Evolutionary conservation across 345 rosid species (phyloP).

Genomic region (Psidium guajava): DNA sequence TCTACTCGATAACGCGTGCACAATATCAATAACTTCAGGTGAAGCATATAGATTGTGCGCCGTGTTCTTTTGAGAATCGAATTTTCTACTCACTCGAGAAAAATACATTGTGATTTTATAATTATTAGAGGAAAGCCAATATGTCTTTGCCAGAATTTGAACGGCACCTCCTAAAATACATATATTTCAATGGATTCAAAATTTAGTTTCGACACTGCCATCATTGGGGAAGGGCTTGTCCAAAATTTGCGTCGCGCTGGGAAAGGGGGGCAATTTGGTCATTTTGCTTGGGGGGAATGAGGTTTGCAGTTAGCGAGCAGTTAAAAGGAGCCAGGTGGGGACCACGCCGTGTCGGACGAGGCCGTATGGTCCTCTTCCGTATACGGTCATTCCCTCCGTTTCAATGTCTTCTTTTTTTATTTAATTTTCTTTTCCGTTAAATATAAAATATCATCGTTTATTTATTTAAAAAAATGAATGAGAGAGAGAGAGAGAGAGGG

Average conservation of each 20-base stretch:
- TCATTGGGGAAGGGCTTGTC: too few relatives aligned
- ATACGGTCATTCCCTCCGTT: constrained; percentile 27
- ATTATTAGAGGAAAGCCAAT: background rate
- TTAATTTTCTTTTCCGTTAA: background rate
- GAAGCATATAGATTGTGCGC: background rate
- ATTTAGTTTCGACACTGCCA: too few relatives aligned
- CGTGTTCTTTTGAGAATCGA: background rate
- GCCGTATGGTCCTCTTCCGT: constrained; percentile 78
- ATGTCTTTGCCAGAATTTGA: background rate
- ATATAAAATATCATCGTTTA: background rate
- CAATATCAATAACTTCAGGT: rapidly evolving
- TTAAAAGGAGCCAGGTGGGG: background rate
- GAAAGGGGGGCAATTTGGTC: background rate
- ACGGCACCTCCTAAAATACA: background rate
- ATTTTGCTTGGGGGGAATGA: background rate
- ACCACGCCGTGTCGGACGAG: constrained; percentile 27
- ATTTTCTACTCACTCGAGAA: background rate
- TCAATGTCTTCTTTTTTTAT: background rate
- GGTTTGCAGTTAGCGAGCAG: background rate
- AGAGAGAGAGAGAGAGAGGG: background rate
- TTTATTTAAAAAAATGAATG: background rate
- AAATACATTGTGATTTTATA: background rate
- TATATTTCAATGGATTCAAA: too few relatives aligned
- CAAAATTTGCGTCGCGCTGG: background rate
- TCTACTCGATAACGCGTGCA: rapidly evolving